Evolutionary conservation across 441 rosid species (phyloP), one percentile per base, ranked within the genome.

Genomic region (Euphorbia celastroides): DNA sequence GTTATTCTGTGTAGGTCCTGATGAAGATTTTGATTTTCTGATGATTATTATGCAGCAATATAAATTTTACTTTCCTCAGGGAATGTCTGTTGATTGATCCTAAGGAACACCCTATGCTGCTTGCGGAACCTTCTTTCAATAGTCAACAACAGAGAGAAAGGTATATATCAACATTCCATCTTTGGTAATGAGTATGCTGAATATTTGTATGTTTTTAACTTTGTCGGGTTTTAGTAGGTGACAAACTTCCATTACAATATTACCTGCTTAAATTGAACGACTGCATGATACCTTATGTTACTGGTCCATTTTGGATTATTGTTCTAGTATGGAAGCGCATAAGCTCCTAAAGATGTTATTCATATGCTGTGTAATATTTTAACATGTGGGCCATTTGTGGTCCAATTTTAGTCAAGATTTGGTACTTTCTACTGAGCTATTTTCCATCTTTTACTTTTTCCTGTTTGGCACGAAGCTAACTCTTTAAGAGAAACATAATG

Each of bases 91-190:
- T 90, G 77, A 68, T 95, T 85, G 99, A 95, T 86, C 95, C 99
- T 5, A 92, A 80, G 79, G 99, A 95, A 82, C 99, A 92, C 72
- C 99, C 99, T 13, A 90, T 95, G 99, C 84, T 95, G 71, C 90
- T 95, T 70, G 97, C 99, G 7, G 99, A 95, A 72, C 98, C 96
- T 78, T 92, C 96, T 62, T 84, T 84, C 25, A 95, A 89, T 85
- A 77, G 80, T 46, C 99, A 87, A 74, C 96, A 88, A 52, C 97
- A 92, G 75, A 85, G 99, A 82, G 99, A 95, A 81, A 92, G 84
- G 99, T 95, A 62, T 38, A 30, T 69, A 17, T 59, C n/a, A 12
- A 60, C 68, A 23, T 44, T 41, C 51, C 56, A 52, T 68, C 42
- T 32, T 63, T 16, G 60, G 67, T 36, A 42, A 38, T 34, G 60